phyloP scores from a whole-genome alignment of 129 eudicot species.

The Tanacetum coccineum region DNA sequence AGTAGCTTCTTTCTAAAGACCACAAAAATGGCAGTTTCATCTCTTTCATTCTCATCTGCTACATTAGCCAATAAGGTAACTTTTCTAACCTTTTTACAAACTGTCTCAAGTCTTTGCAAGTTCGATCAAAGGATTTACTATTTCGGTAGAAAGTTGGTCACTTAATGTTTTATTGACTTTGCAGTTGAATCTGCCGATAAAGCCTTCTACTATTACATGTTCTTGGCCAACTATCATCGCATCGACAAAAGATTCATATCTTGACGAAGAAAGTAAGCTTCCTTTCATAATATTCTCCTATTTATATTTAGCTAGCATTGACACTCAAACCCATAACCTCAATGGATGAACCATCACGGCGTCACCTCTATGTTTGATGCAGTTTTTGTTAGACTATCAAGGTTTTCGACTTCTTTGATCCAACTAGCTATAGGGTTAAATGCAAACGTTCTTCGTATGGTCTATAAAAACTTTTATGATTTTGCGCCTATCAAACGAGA shows the following conservation, averaged over 20 bases:
- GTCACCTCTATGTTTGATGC: too few relatives aligned
- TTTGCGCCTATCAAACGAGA: neutral
- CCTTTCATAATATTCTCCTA: neutral
- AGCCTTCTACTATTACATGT: slow-evolving; percentile 29
- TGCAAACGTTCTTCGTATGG: too few relatives aligned
- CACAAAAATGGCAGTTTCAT: slow-evolving; percentile 64
- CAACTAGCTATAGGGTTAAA: too few relatives aligned
- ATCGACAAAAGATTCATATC: slow-evolving; percentile 32
- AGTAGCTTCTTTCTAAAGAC: slow-evolving; percentile 5
- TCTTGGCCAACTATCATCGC: slow-evolving; percentile 34
- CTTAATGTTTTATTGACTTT: slow-evolving; percentile 10
- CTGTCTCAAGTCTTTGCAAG: neutral
- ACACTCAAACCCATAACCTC: neutral
- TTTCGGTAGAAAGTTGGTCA: neutral
- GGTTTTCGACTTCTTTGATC: too few relatives aligned
- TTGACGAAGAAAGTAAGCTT: slow-evolving; percentile 42
- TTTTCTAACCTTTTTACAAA: neutral
- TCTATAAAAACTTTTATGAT: too few relatives aligned
- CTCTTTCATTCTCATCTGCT: slow-evolving; percentile 48
- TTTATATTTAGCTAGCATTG: neutral
- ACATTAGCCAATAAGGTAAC: slow-evolving; percentile 44
- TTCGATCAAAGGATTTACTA: neutral
- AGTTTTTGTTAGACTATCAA: too few relatives aligned
- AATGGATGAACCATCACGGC: too few relatives aligned
- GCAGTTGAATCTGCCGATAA: slow-evolving; percentile 40